Evolutionary conservation across 2,329 filamentous ascomycete genomes (phyloP), one percentile per base, ranked within the genome.

Genomic region (Magnaporthiopsis rhizophila): DNA sequence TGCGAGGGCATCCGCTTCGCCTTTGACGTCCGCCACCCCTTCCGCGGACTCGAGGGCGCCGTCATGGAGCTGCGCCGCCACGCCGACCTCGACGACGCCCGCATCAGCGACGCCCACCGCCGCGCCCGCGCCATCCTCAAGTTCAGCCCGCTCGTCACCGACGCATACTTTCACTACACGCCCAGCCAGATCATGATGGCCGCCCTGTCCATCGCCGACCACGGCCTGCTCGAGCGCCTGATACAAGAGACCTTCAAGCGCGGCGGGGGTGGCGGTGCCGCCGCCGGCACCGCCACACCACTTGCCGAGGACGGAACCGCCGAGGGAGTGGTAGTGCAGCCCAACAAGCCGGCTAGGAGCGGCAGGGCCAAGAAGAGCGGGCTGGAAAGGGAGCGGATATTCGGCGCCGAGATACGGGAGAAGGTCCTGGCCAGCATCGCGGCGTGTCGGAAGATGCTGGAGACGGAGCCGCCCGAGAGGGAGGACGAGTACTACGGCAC

Each of bases 81-180:
- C 32, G 82, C 85, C 0, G 84, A 87, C 30, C 85, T 88, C 1
- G 83, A 87, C 62, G 81, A 61, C 70, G 74, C 38, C 12, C 77
- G 81, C 32, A 77, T 86, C 36, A 77, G 77, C 61, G 80, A 81
- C 13, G 91, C 91, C 0, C 92, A 96, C 72, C 80, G 81, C n/a
- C 83, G 83, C 63, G 90, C 93, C 0, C 84, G 90, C 58, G 85
- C 88, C 26, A 82, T 91, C 60, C 84, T 96, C 64, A 91, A 91
- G 72, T 89, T 87, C 64, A 90, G 91, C 65, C 90, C 92, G 0
- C 80, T 96, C 62, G 83, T 97, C 66, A 97, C 94, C 32, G 95
- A 99, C 71, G 92, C 86, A n/a, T 98, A 98, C 78, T 97, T 98
- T 77, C 89, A 97, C 75, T 98, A 91, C 77, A 94, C 94, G 0